phyloP scores from a whole-genome alignment of 176 grass and related monocot species.

The Aegilops umbellulata region DNA sequence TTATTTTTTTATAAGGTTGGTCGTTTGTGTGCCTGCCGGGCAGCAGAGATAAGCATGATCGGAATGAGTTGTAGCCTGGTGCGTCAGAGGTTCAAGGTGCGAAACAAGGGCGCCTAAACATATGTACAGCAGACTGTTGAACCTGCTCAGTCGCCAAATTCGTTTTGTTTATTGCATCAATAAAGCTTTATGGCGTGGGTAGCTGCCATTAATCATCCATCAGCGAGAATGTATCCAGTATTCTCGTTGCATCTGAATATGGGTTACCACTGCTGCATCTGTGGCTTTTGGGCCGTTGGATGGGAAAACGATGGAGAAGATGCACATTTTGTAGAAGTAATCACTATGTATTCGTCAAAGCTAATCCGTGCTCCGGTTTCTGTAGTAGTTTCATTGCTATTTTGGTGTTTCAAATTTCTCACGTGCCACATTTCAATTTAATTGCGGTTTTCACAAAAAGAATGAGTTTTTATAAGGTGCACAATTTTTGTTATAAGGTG shows the following conservation, averaged over 20 bases:
- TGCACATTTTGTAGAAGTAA: neutral
- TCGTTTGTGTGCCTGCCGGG: slow-evolving; percentile 1
- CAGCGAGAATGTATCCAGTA: too few relatives aligned
- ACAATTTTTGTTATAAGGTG: too few relatives aligned
- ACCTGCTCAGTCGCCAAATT: neutral
- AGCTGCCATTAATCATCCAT: neutral
- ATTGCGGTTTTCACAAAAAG: too few relatives aligned
- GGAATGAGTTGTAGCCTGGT: slow-evolving; percentile 17
- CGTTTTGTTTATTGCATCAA: slow-evolving; percentile 18
- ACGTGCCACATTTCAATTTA: neutral
- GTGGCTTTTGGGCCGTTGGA: neutral
- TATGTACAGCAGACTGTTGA: slow-evolving; percentile 40
- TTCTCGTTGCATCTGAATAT: neutral
- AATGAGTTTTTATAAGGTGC: too few relatives aligned
- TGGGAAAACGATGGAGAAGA: neutral
- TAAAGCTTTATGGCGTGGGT: neutral
- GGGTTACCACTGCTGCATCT: neutral
- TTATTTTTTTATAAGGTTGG: neutral
- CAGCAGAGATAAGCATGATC: slow-evolving; percentile 10
- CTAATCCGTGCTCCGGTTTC: neutral
- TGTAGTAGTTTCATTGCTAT: neutral
- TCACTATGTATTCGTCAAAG: neutral
- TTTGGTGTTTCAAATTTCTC: neutral
- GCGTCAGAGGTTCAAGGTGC: neutral
- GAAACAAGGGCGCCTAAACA: neutral